Evolutionary conservation across 2,329 filamentous ascomycete species (phyloP).

Genomic region (Ascochyta lentis): DNA sequence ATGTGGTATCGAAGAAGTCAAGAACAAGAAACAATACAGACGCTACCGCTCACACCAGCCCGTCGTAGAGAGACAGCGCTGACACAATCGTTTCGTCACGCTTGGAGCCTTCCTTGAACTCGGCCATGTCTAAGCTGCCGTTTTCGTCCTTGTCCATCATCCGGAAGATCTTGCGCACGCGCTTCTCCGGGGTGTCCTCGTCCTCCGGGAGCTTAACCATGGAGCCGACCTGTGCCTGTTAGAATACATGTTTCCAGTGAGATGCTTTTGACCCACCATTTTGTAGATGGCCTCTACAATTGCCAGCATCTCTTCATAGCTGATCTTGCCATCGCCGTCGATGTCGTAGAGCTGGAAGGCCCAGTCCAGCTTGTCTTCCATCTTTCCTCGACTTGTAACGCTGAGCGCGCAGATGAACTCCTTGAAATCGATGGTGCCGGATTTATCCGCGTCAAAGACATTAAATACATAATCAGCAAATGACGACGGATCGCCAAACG

Average conservation of each 20-base stretch:
- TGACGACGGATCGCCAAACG: constrained; percentile 94
- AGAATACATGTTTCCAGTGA: constrained; percentile 13
- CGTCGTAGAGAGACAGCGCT: constrained; percentile 93
- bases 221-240: constrained; percentile 76
- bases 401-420: constrained; percentile 98
- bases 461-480: constrained; percentile 99
- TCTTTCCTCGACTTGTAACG: constrained; percentile 95
- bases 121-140: constrained; percentile 92
- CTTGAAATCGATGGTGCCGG: constrained; percentile 98
- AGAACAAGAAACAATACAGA: constrained; percentile 39
- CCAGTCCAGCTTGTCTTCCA: constrained; percentile 99
- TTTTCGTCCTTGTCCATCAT: constrained; percentile 99
- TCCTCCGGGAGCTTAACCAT: constrained; percentile 99
- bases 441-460: constrained; percentile 97
- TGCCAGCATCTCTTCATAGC: constrained; percentile 97
- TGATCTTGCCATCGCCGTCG: constrained; percentile 98
- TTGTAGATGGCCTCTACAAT: constrained; percentile 99
- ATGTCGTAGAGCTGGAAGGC: constrained; percentile 99
- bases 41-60: constrained; percentile 71
- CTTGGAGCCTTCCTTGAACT: constrained; percentile 99
- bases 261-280: constrained; percentile 70
- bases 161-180: constrained; percentile 95
- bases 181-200: constrained; percentile 98
- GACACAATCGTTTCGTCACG: constrained; percentile 99
- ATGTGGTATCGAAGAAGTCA: constrained; percentile 50